Percentiles rank a stretch among this genome's conserved stretches.
phyloP scores from a whole-genome alignment of 768 basidiomycete species.

The Boletus pseudo-olivaceus region DNA sequence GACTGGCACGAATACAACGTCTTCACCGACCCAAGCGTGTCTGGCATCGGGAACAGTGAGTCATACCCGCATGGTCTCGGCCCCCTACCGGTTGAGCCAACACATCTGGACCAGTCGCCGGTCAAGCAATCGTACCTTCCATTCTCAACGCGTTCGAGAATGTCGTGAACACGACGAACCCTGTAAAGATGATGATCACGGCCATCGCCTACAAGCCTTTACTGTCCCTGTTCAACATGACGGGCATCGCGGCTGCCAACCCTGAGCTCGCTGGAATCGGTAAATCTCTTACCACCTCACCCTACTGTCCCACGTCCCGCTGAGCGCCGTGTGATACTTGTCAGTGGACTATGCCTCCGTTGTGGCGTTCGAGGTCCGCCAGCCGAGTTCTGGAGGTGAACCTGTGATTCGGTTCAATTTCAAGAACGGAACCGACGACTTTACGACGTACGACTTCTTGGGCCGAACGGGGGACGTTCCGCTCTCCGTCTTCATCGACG shows the following conservation, averaged over 20 bases:
- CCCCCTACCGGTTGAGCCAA: not conserved
- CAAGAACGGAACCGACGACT: slow-evolving; percentile 60
- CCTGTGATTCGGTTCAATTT: slow-evolving; percentile 62
- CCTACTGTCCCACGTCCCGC: not conserved
- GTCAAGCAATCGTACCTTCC: slow-evolving; percentile 57
- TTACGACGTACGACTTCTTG: slow-evolving; percentile 48
- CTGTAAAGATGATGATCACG: slow-evolving; percentile 55
- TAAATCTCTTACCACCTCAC: slow-evolving; percentile 17
- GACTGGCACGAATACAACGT: slow-evolving; percentile 73
- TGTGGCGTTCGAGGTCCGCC: slow-evolving; percentile 57
- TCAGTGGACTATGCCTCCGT: slow-evolving; percentile 62
- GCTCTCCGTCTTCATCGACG: slow-evolving; percentile 47
- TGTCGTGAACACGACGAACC: slow-evolving; percentile 49
- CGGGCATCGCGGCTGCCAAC: slow-evolving; percentile 47
- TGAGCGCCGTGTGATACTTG: not conserved
- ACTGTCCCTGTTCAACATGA: slow-evolving; percentile 76
- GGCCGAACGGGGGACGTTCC: slow-evolving; percentile 47
- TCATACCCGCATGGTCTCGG: not conserved
- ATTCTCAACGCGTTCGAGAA: slow-evolving; percentile 51
- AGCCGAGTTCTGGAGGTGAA: slow-evolving; percentile 40
- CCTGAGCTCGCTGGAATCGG: slow-evolving; percentile 59
- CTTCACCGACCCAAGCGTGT: slow-evolving; percentile 49
- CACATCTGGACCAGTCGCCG: slow-evolving; percentile 48
- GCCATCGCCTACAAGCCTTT: slow-evolving; percentile 77
- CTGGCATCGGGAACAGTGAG: slow-evolving; percentile 66